phyloP scores from a whole-genome alignment of 2,329 filamentous ascomycete species.

The Cryphonectria parasitica region DNA sequence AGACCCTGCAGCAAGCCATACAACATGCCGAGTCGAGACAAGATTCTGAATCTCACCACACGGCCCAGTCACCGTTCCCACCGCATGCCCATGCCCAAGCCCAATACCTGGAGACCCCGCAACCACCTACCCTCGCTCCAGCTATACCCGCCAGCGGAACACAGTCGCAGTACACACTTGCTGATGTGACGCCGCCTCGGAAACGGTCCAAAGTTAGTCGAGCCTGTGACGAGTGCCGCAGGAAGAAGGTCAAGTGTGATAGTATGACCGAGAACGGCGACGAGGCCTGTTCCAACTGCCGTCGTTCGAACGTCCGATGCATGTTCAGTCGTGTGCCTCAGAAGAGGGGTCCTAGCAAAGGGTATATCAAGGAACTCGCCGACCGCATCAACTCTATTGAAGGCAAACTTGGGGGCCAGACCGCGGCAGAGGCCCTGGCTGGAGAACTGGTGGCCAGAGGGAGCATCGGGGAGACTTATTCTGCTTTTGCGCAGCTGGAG shows the following conservation, averaged over 20 bases:
- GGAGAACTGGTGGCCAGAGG: constrained; percentile 43
- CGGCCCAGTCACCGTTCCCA: constrained; percentile 37
- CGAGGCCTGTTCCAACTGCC: constrained; percentile 80
- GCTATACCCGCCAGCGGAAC: constrained; percentile 46
- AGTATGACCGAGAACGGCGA: constrained; percentile 74
- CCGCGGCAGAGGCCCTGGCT: constrained; percentile 47
- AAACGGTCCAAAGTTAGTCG: constrained; percentile 87
- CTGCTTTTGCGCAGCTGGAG: constrained; percentile 49
- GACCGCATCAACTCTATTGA: constrained; percentile 84
- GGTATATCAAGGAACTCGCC: constrained; percentile 90
- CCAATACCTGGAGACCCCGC: constrained; percentile 34
- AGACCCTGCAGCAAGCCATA: constrained; percentile 32
- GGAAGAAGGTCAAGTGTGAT: constrained; percentile 91
- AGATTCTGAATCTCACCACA: constrained; percentile 24
- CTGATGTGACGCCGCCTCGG: constrained; percentile 66
- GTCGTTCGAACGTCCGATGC: constrained; percentile 74
- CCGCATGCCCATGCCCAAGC: constrained; percentile 29
- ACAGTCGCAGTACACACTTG: constrained; percentile 49
- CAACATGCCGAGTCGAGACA: constrained; percentile 34
- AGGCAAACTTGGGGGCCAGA: constrained; percentile 67
- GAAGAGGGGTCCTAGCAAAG: constrained; percentile 88
- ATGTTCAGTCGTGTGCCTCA: constrained; percentile 86
- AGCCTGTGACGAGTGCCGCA: constrained; percentile 85
- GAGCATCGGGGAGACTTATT: constrained; percentile 55
- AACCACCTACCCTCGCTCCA: constrained; percentile 36